Conservation (phyloP, 306 rosid species). For the Rosa rugosa region DNA sequence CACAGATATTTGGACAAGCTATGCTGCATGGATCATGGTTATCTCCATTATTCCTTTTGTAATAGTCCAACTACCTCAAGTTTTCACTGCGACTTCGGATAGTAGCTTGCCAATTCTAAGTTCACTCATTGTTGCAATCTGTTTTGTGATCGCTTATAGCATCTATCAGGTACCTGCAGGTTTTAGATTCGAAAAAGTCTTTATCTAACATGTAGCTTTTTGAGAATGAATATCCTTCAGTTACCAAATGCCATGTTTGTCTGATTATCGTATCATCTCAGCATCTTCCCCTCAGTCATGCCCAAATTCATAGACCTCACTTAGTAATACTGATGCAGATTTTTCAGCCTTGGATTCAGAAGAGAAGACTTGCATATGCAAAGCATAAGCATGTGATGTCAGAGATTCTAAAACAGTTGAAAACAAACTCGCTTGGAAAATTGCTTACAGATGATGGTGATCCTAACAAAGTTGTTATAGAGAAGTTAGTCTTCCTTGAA, state of each 20-base stretch:
- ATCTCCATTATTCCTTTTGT: conserved; percentile 15
- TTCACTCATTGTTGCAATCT: conserved; percentile 9
- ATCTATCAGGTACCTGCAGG: conserved; percentile 18
- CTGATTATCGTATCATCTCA: background rate
- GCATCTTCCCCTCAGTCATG: background rate
- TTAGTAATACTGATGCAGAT: conserved; percentile 16
- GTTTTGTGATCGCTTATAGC: conserved; percentile 21
- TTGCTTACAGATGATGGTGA: conserved; percentile 40
- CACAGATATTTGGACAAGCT: conserved; percentile 25
- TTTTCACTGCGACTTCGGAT: conserved; percentile 2
- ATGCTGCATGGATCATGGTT: conserved; percentile 21
- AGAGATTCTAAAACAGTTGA: conserved; percentile 39
- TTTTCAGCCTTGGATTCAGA: conserved; percentile 51
- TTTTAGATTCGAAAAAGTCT: background rate
- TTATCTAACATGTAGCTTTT: background rate
- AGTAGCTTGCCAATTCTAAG: conserved; percentile 13
- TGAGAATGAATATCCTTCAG: background rate
- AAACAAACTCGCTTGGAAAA: conserved; percentile 20
- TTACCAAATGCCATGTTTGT: background rate
- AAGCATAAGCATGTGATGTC: conserved; percentile 46
- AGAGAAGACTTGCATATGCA: conserved; percentile 36
- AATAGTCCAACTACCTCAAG: conserved; percentile 22
- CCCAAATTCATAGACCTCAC: background rate
- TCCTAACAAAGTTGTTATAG: conserved; percentile 33
- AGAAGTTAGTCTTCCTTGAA: conserved; percentile 26